phyloP scores from a whole-genome alignment of 371 early-diverging fungal species.

The Smittium mucronatum region DNA sequence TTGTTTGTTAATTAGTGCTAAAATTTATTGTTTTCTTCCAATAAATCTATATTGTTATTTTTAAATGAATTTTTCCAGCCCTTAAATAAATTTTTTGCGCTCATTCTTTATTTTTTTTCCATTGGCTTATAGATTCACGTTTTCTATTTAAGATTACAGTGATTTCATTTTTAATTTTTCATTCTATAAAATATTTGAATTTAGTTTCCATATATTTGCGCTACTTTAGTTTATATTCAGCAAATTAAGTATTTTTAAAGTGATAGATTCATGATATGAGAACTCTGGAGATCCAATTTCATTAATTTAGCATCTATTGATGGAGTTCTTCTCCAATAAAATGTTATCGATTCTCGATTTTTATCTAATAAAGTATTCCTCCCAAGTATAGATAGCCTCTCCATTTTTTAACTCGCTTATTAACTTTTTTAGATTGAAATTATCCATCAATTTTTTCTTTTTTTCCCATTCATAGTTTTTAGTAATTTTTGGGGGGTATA shows the following conservation, averaged over 20 bases:
- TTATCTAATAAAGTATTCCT: not conserved
- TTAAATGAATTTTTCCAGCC: not conserved
- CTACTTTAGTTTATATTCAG: not conserved
- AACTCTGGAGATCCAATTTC: not conserved
- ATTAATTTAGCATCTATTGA: not conserved
- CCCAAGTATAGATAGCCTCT: not conserved
- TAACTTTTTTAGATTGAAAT: not conserved
- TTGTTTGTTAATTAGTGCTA: not conserved
- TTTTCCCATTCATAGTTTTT: not conserved
- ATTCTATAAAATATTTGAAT: not conserved
- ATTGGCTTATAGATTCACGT: too few relatives aligned
- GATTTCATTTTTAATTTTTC: not conserved
- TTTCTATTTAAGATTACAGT: too few relatives aligned
- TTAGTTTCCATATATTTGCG: not conserved
- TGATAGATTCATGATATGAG: not conserved
- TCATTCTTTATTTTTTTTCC: not conserved
- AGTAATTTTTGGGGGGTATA: not conserved
- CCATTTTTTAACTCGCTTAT: not conserved
- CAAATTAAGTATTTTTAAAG: not conserved
- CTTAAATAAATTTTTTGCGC: not conserved
- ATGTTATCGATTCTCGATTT: not conserved
- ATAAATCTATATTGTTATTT: not conserved
- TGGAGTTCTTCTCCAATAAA: not conserved
- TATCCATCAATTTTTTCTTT: not conserved
- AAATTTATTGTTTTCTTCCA: not conserved